These are phyloP conservation scores for Solioccasus polychromus DNA, from an alignment of 768 basidiomycete genomes.

Conservation along the genomic window DNA sequence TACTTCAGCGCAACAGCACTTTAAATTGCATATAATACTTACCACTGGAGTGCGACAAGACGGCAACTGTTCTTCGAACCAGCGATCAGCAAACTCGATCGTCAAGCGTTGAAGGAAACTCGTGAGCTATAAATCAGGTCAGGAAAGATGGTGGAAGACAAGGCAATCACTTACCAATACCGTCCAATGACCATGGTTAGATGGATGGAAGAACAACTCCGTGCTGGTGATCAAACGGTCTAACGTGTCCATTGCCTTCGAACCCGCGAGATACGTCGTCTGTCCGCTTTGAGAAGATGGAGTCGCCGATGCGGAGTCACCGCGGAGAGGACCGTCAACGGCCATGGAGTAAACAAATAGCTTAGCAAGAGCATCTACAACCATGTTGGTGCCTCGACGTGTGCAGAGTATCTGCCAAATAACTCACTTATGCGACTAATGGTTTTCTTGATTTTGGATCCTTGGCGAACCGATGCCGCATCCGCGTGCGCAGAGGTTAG, in stretches of 20 bases:
- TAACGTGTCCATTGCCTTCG: constrained; percentile 82
- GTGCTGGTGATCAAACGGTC: constrained; percentile 87
- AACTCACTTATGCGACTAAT: constrained; percentile 58
- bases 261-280: constrained; percentile 71
- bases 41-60: constrained; percentile 79
- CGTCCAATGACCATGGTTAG: constrained; percentile 87
- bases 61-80: constrained; percentile 72
- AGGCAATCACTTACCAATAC: constrained; percentile 20
- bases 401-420: not conserved
- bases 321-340: constrained; percentile 66
- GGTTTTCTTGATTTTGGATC: constrained; percentile 65
- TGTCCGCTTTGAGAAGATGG: constrained; percentile 57
- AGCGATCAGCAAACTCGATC: constrained; percentile 76
- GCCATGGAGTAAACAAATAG: constrained; percentile 88
- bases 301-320: constrained; percentile 49
- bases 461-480: constrained; percentile 49
- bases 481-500: constrained; percentile 74
- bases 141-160: constrained; percentile 3
- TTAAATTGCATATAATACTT: constrained; percentile 2
- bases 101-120: constrained; percentile 79
- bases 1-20: constrained; percentile 1
- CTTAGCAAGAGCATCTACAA: constrained; percentile 71
- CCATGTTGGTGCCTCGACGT: not conserved
- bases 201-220: constrained; percentile 94
- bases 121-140: constrained; percentile 48